Percentiles rank a stretch among this genome's conserved stretches.
Conservation (phyloP, 2,329 filamentous ascomycete species). For the Fonsecaea pugnacius region DNA sequence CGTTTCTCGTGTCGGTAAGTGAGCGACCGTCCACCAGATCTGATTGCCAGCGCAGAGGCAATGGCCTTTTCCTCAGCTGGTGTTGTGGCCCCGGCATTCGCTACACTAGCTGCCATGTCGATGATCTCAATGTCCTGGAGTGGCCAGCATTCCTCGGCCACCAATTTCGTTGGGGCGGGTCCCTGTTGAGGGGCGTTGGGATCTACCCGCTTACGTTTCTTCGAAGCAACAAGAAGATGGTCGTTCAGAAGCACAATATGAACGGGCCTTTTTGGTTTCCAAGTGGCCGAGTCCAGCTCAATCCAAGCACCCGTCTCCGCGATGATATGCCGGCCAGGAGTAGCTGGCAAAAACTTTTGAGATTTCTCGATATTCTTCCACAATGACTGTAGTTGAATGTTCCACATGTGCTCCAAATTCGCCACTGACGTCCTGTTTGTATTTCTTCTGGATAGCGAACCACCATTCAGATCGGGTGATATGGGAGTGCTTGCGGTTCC, state of each 20-base stretch:
- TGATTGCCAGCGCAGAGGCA: conserved; percentile 85
- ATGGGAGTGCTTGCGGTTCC: conserved; percentile 52
- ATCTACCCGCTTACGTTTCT: conserved; percentile 89
- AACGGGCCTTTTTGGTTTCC: conserved; percentile 87
- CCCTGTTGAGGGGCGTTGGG: conserved; percentile 55
- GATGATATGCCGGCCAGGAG: conserved; percentile 88
- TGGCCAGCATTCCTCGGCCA: conserved; percentile 93
- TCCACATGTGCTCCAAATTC: conserved; percentile 71
- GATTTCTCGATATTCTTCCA: conserved; percentile 98
- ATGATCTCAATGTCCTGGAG: conserved; percentile 90
- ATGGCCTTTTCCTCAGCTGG: conserved; percentile 63
- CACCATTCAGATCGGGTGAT: conserved; percentile 40
- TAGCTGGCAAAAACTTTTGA: conserved; percentile 91
- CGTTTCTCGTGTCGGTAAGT: conserved; percentile 89
- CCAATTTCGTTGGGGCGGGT: conserved; percentile 69
- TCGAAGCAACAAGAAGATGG: conserved; percentile 85
- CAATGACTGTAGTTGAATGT: conserved; percentile 72
- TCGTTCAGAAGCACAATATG: conserved; percentile 94
- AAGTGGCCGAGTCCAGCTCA: conserved; percentile 94
- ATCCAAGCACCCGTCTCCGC: conserved; percentile 94
- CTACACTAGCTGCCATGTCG: conserved; percentile 69
- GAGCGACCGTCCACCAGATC: conserved; percentile 86
- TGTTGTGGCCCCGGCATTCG: conserved; percentile 43
- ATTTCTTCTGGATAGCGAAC: conserved; percentile 48
- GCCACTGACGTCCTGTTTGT: conserved; percentile 90